phyloP scores from a whole-genome alignment of 495 filamentous ascomycete genomes.

The Jackrogersella multiformis region DNA sequence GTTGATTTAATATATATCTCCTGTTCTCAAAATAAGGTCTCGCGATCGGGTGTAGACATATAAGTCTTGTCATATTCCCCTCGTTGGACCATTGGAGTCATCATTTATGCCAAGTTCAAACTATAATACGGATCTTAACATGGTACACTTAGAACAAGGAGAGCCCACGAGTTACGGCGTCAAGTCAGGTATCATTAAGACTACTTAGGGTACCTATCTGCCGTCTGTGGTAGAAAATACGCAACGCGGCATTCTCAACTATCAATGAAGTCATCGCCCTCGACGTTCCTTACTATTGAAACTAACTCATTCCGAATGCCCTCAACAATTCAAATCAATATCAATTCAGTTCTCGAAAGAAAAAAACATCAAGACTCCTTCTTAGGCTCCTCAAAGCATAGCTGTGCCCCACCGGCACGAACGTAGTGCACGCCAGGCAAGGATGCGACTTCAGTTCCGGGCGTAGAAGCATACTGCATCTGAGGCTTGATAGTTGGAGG shows the following conservation, averaged over 20 bases:
- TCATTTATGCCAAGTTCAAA: too few relatives aligned
- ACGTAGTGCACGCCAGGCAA: neutral
- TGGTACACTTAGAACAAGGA: neutral
- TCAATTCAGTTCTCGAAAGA: neutral
- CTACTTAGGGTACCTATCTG: slow-evolving; percentile 12
- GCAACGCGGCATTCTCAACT: neutral
- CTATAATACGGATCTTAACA: neutral
- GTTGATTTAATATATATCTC: too few relatives aligned
- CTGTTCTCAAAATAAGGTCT: too few relatives aligned
- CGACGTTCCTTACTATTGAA: neutral
- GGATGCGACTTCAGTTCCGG: neutral
- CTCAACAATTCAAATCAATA: slow-evolving; percentile 2
- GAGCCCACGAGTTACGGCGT: neutral
- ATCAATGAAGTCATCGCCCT: neutral
- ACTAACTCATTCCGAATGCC: neutral
- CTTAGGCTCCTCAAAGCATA: slow-evolving; percentile 2
- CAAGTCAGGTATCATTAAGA: slow-evolving; percentile 8
- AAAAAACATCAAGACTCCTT: slow-evolving; percentile 7
- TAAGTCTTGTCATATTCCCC: too few relatives aligned
- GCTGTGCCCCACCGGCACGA: neutral
- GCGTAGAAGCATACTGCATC: neutral
- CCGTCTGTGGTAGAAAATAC: neutral
- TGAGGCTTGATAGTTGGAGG: neutral
- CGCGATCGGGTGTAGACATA: too few relatives aligned
- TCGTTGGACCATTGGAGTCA: too few relatives aligned